These are phyloP conservation scores for Fraxinus dipetala DNA, from an alignment of 305 asterid species.

Conservation along the genomic window DNA sequence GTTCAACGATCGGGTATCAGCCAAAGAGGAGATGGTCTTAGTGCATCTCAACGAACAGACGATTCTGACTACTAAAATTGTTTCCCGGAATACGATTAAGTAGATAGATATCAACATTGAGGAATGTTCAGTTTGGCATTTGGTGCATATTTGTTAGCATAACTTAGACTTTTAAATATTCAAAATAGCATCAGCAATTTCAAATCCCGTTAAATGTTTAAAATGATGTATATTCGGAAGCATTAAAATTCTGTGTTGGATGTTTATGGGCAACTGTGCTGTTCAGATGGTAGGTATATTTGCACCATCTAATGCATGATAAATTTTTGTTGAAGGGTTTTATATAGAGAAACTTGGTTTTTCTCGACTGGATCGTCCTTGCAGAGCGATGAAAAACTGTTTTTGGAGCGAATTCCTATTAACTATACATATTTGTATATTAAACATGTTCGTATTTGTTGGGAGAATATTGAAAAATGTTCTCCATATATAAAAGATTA, in stretches of 20 bases:
- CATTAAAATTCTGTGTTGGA: neutral
- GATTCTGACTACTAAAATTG: conserved; percentile 27
- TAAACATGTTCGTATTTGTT: neutral
- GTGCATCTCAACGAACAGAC: conserved; percentile 32
- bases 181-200: neutral
- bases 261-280: neutral
- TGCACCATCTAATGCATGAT: neutral
- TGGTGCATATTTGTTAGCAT: neutral
- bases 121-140: neutral
- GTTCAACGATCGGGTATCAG: conserved; percentile 34
- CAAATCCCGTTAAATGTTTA: neutral
- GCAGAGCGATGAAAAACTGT: neutral
- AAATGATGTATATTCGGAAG: neutral
- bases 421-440: neutral
- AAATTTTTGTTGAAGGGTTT: neutral
- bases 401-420: neutral
- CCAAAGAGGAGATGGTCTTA: conserved; percentile 29
- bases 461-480: neutral
- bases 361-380: neutral
- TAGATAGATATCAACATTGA: neutral
- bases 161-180: neutral
- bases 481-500: neutral
- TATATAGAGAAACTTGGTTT: neutral
- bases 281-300: neutral
- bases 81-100: neutral